phyloP scores from a whole-genome alignment of 352 stramenopile species.

The Phytophthora syringae region DNA sequence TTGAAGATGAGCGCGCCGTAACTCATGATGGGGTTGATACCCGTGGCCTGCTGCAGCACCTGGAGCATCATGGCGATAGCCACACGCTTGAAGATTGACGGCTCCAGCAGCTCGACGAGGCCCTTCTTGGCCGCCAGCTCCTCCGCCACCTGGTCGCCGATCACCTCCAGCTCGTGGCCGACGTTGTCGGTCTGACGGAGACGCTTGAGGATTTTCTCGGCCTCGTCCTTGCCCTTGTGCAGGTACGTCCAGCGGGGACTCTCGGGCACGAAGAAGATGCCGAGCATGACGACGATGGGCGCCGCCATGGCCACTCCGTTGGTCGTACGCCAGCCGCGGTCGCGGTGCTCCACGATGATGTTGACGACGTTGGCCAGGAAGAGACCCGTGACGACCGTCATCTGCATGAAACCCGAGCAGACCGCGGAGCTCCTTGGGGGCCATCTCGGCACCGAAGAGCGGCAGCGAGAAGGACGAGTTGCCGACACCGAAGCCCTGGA shows the following conservation, averaged over 20 bases:
- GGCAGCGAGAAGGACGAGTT: no score
- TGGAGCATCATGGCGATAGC: conserved; percentile 43
- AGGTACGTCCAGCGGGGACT: conserved; percentile 56
- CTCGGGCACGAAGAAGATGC: conserved; percentile 53
- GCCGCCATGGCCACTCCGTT: no score
- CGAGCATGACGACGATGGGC: no score
- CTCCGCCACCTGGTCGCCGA: conserved; percentile 41
- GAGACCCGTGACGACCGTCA: no score
- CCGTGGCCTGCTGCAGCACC: conserved; percentile 44
- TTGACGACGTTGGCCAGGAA: no score
- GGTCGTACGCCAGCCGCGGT: no score
- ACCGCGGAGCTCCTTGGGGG: no score
- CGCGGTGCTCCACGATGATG: no score
- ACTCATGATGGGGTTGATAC: conserved; percentile 44
- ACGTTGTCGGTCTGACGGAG: conserved; percentile 38
- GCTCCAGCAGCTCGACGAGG: conserved; percentile 38
- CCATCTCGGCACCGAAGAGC: no score
- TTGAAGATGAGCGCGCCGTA: no score
- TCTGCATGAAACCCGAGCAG: no score
- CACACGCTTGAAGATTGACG: conserved; percentile 34
- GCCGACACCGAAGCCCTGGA: conserved; percentile 46
- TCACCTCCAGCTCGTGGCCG: conserved; percentile 33
- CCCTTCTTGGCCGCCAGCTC: conserved; percentile 23
- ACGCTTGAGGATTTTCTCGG: conserved; percentile 37
- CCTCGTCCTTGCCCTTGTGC: conserved; percentile 51